Evolutionary conservation across 148 eudicot species (phyloP).

Genomic region (Limonium bicolor): DNA sequence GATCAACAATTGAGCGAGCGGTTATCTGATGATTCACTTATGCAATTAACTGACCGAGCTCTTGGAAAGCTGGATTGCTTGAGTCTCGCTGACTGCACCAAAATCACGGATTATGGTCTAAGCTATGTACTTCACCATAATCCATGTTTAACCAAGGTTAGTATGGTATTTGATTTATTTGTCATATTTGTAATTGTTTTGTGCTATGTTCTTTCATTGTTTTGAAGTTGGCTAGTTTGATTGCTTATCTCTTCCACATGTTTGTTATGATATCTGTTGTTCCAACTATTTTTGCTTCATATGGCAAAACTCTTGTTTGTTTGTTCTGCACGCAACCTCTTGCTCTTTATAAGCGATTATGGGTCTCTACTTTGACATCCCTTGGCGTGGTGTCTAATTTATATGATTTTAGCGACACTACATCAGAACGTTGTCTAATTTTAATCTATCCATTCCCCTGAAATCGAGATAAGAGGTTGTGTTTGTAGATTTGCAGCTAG

Average conservation of each 20-base stretch:
- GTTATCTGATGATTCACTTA: constrained; percentile 53
- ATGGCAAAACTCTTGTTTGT: too few species aligned
- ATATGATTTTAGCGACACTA: too few species aligned
- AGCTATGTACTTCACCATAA: constrained; percentile 41
- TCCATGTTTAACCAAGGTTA: constrained; percentile 57
- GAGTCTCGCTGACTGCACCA: constrained; percentile 57
- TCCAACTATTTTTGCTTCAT: neutral
- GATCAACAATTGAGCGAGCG: constrained; percentile 40
- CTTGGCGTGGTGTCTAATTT: too few species aligned
- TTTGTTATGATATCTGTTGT: neutral
- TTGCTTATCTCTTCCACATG: neutral
- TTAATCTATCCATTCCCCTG: too few species aligned
- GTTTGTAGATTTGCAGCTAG: too few species aligned
- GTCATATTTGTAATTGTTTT: neutral
- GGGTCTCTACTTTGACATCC: too few species aligned
- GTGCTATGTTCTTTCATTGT: neutral
- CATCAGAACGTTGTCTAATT: too few species aligned
- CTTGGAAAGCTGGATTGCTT: constrained; percentile 59
- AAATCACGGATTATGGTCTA: constrained; percentile 60
- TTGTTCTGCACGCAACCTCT: too few species aligned
- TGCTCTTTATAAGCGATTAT: neutral
- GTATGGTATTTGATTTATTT: constrained; percentile 9
- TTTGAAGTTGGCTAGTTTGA: neutral
- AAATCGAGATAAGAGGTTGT: too few species aligned
- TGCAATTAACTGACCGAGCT: constrained; percentile 49